Conservation (phyloP, 2,329 filamentous ascomycete genomes). For the Blastomyces gilchristii region DNA sequence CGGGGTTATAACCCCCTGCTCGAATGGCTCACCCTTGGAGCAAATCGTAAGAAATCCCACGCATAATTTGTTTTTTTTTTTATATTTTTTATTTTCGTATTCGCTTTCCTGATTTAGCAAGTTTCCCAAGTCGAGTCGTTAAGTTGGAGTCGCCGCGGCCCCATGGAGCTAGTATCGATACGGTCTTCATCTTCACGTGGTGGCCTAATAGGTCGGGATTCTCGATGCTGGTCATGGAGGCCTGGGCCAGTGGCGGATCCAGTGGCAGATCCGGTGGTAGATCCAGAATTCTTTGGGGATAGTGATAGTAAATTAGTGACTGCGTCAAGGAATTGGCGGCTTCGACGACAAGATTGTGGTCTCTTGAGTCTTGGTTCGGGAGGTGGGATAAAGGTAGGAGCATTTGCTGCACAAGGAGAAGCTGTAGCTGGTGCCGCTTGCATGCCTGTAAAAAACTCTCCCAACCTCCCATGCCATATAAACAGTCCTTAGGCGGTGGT, state of each 20-base stretch:
- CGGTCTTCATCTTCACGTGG: neutral
- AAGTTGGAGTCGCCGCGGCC: neutral
- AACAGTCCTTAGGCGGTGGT: conserved; percentile 52
- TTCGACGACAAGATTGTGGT: conserved; percentile 19
- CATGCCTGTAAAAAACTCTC: conserved; percentile 52
- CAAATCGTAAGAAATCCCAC: neutral
- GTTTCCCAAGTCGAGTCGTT: neutral
- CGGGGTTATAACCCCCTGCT: neutral
- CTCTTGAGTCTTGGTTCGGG: conserved; percentile 6
- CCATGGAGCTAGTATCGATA: too few relatives aligned
- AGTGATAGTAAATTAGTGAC: conserved; percentile 24
- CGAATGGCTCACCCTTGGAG: neutral
- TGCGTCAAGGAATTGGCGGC: conserved; percentile 25
- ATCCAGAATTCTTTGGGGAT: conserved; percentile 10
- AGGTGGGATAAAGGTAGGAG: neutral
- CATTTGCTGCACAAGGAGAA: conserved; percentile 9
- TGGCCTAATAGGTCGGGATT: neutral
- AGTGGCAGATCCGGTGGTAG: neutral
- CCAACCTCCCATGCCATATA: conserved; percentile 75
- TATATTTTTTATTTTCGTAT: neutral
- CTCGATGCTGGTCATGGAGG: neutral
- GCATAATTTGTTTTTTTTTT: neutral
- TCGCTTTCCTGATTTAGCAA: neutral
- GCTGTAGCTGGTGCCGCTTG: conserved; percentile 2
- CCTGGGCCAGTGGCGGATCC: neutral